Conservation (phyloP, 31 red algal genomes). For the Endocladia muricata region DNA sequence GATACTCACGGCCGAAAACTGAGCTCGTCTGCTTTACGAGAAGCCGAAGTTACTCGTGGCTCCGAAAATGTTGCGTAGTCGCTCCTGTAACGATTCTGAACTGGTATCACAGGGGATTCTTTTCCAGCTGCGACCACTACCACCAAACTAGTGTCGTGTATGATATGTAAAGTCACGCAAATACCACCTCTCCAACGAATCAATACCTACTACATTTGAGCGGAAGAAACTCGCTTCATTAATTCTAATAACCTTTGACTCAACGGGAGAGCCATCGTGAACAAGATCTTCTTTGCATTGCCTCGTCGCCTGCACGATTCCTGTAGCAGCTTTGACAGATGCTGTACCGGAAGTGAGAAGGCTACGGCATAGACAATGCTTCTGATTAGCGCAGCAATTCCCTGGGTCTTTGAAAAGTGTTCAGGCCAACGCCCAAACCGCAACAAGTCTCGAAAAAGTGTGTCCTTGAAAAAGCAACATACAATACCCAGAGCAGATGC, state of each 20-base stretch:
- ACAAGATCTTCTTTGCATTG: constrained; percentile 52
- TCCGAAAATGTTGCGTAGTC: too few species aligned
- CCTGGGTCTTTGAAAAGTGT: constrained; percentile 64
- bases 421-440: constrained; percentile 52
- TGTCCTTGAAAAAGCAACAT: constrained; percentile 80
- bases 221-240: constrained; percentile 16
- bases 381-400: constrained; percentile 42
- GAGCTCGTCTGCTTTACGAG: constrained; percentile 77
- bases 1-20: constrained; percentile 61
- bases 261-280: constrained; percentile 28
- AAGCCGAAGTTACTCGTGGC: constrained; percentile 63
- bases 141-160: too few species aligned
- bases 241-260: constrained; percentile 10
- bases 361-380: constrained; percentile 62
- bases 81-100: too few species aligned
- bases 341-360: constrained; percentile 67
- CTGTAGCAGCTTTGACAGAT: constrained; percentile 11
- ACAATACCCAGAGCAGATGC: constrained; percentile 68
- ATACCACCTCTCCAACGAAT: not conserved
- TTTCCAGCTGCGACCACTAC: too few species aligned
- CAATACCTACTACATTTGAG: not conserved
- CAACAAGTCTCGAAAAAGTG: constrained; percentile 62
- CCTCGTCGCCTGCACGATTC: constrained; percentile 25
- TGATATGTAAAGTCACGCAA: not conserved
- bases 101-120: too few species aligned